Evolutionary conservation across 306 rosid species (phyloP).

Genomic region (Acmispon strigosus): DNA sequence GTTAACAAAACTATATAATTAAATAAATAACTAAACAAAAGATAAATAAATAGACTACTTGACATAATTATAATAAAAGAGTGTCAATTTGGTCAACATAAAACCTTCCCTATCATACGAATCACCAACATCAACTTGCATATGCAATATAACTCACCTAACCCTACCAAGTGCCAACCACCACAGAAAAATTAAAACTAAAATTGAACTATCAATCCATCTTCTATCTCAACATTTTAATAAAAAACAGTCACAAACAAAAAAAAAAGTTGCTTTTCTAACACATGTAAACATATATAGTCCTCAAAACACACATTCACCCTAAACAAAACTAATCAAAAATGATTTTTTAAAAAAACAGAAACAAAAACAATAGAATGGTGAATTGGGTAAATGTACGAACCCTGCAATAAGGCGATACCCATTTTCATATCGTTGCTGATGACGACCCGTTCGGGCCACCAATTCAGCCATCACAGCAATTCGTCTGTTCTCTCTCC

Average conservation of each 20-base stretch:
- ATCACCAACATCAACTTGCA: too few species aligned
- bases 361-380: not conserved
- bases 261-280: not conserved
- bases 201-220: not conserved
- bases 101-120: not conserved
- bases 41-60: not conserved
- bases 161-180: too few species aligned
- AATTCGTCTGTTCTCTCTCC: not conserved
- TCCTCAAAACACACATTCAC: conserved; percentile 3
- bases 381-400: not conserved
- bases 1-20: not conserved
- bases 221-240: not conserved
- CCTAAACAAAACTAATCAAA: not conserved
- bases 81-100: not conserved
- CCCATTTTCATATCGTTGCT: conserved; percentile 68
- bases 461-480: conserved; percentile 56
- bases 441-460: conserved; percentile 85
- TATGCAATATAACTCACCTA: too few species aligned
- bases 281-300: not conserved
- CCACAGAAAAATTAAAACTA: too few species aligned
- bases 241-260: too few species aligned
- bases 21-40: not conserved
- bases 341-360: not conserved
- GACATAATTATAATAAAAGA: not conserved
- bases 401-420: conserved; percentile 81